Conservation (phyloP, 2,329 filamentous ascomycete species). For the Stagonosporopsis tanaceti region DNA sequence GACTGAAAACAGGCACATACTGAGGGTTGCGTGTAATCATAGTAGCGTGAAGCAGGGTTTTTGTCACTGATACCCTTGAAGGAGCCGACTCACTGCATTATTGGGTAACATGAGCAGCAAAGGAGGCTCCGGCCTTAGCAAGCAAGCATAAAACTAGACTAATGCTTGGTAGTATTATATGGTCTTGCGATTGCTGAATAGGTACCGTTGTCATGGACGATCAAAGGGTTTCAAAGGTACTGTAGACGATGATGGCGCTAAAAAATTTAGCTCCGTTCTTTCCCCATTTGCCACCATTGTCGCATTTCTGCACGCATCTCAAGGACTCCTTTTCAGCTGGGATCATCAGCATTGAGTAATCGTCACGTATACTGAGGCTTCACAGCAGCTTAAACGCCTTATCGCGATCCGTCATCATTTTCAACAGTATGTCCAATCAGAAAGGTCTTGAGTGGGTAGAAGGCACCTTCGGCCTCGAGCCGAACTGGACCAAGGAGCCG, state of each 20-base stretch:
- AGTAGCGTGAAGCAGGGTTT: too few species aligned
- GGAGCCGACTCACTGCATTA: too few species aligned
- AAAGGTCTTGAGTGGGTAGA: slow-evolving; percentile 3
- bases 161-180: too few species aligned
- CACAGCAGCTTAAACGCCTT: not conserved
- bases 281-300: not conserved
- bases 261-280: not conserved
- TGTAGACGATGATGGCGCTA: not conserved
- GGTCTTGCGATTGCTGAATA: too few species aligned
- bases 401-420: not conserved
- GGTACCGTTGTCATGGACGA: too few species aligned
- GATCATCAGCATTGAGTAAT: not conserved
- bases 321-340: not conserved
- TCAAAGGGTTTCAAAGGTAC: too few species aligned
- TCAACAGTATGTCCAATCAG: not conserved
- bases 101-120: too few species aligned
- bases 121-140: too few species aligned
- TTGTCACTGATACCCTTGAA: too few species aligned
- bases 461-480: slow-evolving; percentile 7
- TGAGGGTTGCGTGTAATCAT: too few species aligned
- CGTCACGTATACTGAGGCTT: not conserved
- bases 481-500: slow-evolving; percentile 20
- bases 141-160: too few species aligned
- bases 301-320: not conserved
- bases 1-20: too few species aligned